Percentiles rank a stretch among this genome's conserved stretches.
Evolutionary conservation across 805 yeast species (phyloP).

Genomic region (Scheffersomyces coipomensis): DNA sequence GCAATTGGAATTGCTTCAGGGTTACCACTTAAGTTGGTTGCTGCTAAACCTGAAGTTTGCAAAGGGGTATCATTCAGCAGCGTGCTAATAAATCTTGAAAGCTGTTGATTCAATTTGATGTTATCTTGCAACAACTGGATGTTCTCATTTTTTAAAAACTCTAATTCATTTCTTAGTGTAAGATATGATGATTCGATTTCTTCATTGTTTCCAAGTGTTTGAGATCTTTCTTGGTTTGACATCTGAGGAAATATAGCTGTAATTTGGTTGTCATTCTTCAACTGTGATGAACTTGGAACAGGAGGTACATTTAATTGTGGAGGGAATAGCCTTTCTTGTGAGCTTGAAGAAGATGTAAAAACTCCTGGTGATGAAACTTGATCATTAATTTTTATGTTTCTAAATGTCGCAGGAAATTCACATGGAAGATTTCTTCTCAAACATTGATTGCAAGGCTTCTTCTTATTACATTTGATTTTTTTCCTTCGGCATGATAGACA

Average conservation of each 20-base stretch:
- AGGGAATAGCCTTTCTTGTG: too few species aligned
- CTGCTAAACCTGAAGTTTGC: too few species aligned
- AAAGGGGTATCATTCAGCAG: too few species aligned
- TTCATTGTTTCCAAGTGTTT: too few species aligned
- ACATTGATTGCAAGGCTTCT: conserved; percentile 43
- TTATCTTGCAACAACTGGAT: conserved; percentile 16
- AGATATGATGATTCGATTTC: too few species aligned
- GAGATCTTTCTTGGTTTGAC: too few species aligned
- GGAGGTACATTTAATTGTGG: too few species aligned
- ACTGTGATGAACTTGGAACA: too few species aligned
- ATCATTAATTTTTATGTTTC: conserved; percentile 38
- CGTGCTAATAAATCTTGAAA: not conserved
- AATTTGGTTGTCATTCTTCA: too few species aligned
- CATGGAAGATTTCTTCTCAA: conserved; percentile 34
- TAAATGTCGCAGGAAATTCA: conserved; percentile 45
- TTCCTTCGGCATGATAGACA: conserved; percentile 36
- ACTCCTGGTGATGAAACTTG: conserved; percentile 8
- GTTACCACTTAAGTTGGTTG: too few species aligned
- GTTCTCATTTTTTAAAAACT: conserved; percentile 18
- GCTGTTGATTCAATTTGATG: conserved; percentile 12
- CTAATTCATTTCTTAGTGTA: conserved; percentile 14
- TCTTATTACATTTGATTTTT: conserved; percentile 34
- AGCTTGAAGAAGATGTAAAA: not conserved
- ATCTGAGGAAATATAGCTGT: too few species aligned
- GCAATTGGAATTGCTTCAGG: conserved; percentile 14